Evolutionary conservation across 108 stramenopile genomes (phyloP).

Genomic region (Bacterosira constricta): DNA sequence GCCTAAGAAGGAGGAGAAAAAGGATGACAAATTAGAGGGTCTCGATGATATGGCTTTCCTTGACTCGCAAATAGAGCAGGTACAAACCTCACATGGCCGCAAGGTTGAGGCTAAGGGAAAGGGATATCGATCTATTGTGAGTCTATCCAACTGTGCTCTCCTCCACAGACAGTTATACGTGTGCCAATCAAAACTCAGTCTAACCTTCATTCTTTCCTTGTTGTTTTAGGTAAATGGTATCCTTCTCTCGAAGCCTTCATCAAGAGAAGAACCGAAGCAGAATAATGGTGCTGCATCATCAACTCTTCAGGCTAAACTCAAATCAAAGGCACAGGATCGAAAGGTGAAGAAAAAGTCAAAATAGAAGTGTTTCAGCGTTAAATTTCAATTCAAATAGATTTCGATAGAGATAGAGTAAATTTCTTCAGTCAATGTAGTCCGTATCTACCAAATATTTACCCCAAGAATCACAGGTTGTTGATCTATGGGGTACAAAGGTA

Average conservation of each 20-base stretch:
- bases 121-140: conserved; percentile 65
- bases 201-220: not conserved
- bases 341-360: conserved; percentile 60
- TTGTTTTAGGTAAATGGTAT: conserved; percentile 58
- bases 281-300: conserved; percentile 55
- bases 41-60: conserved; percentile 89
- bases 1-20: conserved; percentile 14
- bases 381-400: not conserved
- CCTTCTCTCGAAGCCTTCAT: conserved; percentile 58
- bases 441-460: not conserved
- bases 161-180: no score
- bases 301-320: conserved; percentile 63
- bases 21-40: conserved; percentile 51
- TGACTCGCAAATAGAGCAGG: conserved; percentile 76
- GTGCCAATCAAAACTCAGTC: no score
- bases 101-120: conserved; percentile 67
- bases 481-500: no score
- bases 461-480: no score
- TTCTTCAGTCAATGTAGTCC: no score
- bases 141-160: no score
- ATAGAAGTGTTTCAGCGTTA: conserved; percentile 17
- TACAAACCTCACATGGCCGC: conserved; percentile 82
- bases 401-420: not conserved
- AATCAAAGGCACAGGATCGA: conserved; percentile 63
- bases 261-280: conserved; percentile 35